Evolutionary conservation across 768 basidiomycete genomes (phyloP).

Genomic region (Podaxis carcinomalis): DNA sequence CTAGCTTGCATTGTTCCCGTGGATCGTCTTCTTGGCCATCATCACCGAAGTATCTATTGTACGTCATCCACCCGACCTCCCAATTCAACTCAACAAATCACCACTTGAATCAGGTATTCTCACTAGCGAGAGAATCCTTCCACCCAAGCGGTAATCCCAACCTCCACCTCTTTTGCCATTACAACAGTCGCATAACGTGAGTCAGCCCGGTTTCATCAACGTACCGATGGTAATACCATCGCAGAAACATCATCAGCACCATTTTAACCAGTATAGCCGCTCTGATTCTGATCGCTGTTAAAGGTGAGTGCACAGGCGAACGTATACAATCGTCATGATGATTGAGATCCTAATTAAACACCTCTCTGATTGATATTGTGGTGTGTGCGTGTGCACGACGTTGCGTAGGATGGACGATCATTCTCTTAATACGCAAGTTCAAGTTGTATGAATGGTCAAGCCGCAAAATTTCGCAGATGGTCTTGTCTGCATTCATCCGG

Average conservation of each 20-base stretch:
- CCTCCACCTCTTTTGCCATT: slow-evolving; percentile 2
- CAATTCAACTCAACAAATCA: neutral
- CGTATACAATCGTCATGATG: neutral
- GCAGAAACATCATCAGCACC: neutral
- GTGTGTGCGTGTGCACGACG: neutral
- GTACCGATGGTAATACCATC: neutral
- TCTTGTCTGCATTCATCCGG: slow-evolving; percentile 7
- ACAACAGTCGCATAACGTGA: neutral
- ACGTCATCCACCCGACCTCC: neutral
- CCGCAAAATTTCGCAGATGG: neutral
- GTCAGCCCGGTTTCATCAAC: neutral
- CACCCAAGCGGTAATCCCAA: neutral
- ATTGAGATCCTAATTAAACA: neutral
- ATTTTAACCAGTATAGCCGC: neutral
- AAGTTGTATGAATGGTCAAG: slow-evolving; percentile 1
- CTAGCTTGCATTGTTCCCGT: neutral
- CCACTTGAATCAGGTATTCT: neutral
- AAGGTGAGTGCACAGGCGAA: neutral
- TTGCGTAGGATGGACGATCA: neutral
- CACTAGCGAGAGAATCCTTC: too few relatives aligned
- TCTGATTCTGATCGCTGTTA: neutral
- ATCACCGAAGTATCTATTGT: slow-evolving; percentile 5
- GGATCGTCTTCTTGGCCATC: slow-evolving; percentile 1
- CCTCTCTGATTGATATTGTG: too few relatives aligned
- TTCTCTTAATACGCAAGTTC: neutral